Base-by-base conservation (phyloP, 805 yeast genomes). In the Candida jianshihensis region DNA sequence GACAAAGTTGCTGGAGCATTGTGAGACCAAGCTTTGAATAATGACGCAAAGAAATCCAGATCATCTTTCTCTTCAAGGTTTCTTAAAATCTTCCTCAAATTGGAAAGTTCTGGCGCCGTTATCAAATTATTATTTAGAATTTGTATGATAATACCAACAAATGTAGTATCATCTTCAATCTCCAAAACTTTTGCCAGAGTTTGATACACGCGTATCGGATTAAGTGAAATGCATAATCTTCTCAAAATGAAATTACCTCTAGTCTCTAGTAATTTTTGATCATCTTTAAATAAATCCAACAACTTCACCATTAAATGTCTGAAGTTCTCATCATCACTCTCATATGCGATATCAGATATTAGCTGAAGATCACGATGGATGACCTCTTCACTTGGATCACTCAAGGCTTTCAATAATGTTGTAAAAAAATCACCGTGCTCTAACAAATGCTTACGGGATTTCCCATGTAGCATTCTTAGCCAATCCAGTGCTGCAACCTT, bases 11-110 rank as follows among this genome's bases (percentile, higher is more conserved):
- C 89, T 2, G 94, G 88, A 0, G 96, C 79, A 54, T 87, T 90
- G 42, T 81, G 81, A 46, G 95, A 79, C 98, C 98, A 92, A 39
- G 94, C 78, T 51, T 76, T 78, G 61, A 90, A 92, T 37, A 92
- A 64, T 1, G 80, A 65, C 19, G 82, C 71, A 55, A 92, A 92
- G 28, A 89, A 66, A 17, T 68, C 58, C 66, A 80, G 75, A 38
- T 85, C 92, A 26, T 74, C 78, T 18, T 64, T 44, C 26, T 72
- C 70, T 35, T 81, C 85, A n/a, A 79, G 59, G 54, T 60, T 70
- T 56, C 78, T 69, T 35, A 90, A 63, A 48, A 82, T 75, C 39
- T 73, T 75, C 36, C 98, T 72, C 43, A 92, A 67, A 3, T 68
- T 66, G 0, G 75, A 60, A 34, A 92, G 67, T 51, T 92, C 97